Base-by-base conservation (phyloP, 208 protist species). In the Tritrichomonas foetus region DNA sequence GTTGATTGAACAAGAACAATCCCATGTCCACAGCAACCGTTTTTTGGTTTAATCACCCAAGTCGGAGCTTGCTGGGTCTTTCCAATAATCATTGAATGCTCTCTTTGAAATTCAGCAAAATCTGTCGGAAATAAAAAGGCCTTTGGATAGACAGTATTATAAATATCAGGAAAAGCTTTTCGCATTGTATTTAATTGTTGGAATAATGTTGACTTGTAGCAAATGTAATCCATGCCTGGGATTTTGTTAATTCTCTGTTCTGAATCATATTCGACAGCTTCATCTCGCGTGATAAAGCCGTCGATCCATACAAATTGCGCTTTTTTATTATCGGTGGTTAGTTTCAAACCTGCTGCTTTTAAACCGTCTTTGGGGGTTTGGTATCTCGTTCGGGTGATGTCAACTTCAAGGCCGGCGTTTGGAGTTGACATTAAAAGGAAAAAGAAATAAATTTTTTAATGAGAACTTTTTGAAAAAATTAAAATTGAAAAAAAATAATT, bases 191-290 rank as follows among this genome's bases (percentile, higher is more conserved):
- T 89, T 57, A 89, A 57, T 89, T 89, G 47, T 57, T 0, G 1
- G 36, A 89, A 89, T 0, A 89, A 14, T 33, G 78, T 89, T 16
- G 78, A 89, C 39, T 89, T 89, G 39, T 44, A 89, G 47, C 78
- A 89, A 16, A 89, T 27, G 57, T 57, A 89, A n/a, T 89, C 78
- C 78, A 89, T 89, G 14, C 78, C 33, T 57, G 78, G 78, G 20
- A 89, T 57, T 61, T 89, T 89, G 47, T 89, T 89, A 9, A 47
- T 36, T 57, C 78, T 53, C 30, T 89, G 78, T 11, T 57, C 53
- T 55, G 78, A 47, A 39, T 39, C n/a, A 89, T 44, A 33, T 33
- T 41, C 13, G 33, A 57, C 47, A 5, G 78, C 78, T 16, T 44
- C 47, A n/a, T 53, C 78, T 14, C 33, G 33, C 39, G 78, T 57